A percentile compares a stretch with the other conserved stretches of the same genome.
Conservation (phyloP, 2,329 filamentous ascomycete species). For the Diaporthe sp. region DNA sequence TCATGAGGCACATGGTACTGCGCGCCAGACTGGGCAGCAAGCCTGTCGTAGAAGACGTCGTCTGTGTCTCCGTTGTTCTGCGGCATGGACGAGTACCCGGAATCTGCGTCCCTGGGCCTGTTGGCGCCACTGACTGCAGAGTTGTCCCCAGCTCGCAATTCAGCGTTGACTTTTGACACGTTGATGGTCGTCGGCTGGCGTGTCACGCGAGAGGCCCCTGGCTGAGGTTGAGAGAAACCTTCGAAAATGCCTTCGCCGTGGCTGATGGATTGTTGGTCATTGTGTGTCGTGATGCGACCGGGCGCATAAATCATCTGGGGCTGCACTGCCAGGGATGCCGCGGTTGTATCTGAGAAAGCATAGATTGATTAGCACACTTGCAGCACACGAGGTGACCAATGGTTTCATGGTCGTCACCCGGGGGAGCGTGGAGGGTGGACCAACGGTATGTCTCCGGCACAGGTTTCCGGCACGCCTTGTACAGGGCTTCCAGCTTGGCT, state of each 20-base stretch:
- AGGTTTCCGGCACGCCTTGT: neutral
- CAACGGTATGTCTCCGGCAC: conserved; percentile 15
- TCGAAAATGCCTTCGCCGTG: neutral
- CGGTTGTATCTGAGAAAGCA: neutral
- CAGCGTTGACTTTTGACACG: neutral
- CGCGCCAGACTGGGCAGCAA: too few relatives aligned
- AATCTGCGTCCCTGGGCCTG: neutral
- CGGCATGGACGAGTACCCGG: neutral
- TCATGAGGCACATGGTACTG: neutral
- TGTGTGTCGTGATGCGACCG: neutral
- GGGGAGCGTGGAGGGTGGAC: neutral
- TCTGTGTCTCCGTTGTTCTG: neutral
- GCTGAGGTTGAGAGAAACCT: neutral
- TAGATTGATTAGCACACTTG: neutral
- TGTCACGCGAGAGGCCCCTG: too few relatives aligned
- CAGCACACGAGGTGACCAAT: neutral
- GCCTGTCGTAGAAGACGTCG: neutral
- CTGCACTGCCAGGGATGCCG: neutral
- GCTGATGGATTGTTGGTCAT: neutral
- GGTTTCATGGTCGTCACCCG: neutral
- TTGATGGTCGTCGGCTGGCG: neutral
- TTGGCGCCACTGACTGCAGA: neutral
- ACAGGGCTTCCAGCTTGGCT: conserved; percentile 6
- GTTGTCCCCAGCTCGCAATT: neutral
- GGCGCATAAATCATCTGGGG: too few relatives aligned